A percentile compares a stretch with the other conserved stretches of the same genome.
These are phyloP conservation scores for Xylaria curta DNA, from an alignment of 495 filamentous ascomycete genomes.

Conservation along the genomic window DNA sequence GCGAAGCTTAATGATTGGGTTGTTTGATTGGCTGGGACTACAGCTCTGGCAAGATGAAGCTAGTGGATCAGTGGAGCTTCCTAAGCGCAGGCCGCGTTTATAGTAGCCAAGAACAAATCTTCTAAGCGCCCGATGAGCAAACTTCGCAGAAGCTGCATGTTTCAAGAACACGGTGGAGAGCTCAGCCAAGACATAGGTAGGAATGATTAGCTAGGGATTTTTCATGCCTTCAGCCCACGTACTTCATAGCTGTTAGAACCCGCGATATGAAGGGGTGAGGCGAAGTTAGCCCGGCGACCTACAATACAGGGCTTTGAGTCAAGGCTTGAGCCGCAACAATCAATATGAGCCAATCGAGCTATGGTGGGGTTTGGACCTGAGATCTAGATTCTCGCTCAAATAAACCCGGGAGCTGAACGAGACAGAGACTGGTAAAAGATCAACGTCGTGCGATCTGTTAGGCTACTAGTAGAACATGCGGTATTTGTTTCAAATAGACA, in stretches of 20 bases:
- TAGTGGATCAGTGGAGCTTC: constrained; percentile 30
- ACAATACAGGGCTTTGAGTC: constrained; percentile 24
- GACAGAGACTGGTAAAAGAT: constrained; percentile 7
- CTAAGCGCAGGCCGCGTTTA: constrained; percentile 41
- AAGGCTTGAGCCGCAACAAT: constrained; percentile 25
- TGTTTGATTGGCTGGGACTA: constrained; percentile 36
- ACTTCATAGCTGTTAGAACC: not conserved
- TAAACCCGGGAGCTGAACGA: not conserved
- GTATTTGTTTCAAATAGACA: not conserved
- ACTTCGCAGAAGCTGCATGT: constrained; percentile 15
- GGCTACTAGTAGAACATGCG: not conserved
- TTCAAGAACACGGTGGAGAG: constrained; percentile 1
- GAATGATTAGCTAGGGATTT: not conserved
- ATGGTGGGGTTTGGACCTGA: constrained; percentile 23
- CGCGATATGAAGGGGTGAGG: constrained; percentile 35
- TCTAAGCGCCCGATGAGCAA: constrained; percentile 9
- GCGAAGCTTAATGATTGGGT: constrained; percentile 19
- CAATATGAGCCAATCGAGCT: constrained; percentile 32
- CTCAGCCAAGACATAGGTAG: not conserved
- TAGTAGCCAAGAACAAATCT: constrained; percentile 19
- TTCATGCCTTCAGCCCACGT: not conserved
- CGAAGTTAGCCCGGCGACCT: constrained; percentile 20
- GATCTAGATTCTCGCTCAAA: constrained; percentile 2
- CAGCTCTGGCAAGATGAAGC: constrained; percentile 35
- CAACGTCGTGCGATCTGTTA: not conserved